Evolutionary conservation across 2,329 filamentous ascomycete species (phyloP).

Genomic region (Fusarium marasasianum): DNA sequence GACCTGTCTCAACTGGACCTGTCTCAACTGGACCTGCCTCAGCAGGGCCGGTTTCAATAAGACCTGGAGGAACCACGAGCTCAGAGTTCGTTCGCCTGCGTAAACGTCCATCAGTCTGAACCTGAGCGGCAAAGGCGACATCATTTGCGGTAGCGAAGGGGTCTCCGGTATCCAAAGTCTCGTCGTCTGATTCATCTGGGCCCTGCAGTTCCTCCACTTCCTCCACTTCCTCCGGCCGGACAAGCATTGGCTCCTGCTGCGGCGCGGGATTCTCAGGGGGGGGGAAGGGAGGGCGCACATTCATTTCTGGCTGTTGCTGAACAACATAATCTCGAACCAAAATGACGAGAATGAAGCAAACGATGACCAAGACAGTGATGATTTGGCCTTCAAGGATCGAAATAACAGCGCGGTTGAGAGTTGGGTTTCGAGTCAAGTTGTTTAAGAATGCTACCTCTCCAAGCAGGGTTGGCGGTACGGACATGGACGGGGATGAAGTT

Average conservation of each 20-base stretch:
- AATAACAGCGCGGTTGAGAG: conserved; percentile 81
- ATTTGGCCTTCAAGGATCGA: conserved; percentile 91
- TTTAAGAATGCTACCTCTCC: conserved; percentile 66
- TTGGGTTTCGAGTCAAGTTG: conserved; percentile 73
- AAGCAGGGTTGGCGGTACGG: conserved; percentile 53
- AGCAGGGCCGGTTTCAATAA: conserved; percentile 13
- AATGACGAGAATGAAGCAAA: conserved; percentile 96
- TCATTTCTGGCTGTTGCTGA: conserved; percentile 93
- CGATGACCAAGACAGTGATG: conserved; percentile 89
- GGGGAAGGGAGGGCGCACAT: conserved; percentile 76
- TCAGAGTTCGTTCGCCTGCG: conserved; percentile 24
- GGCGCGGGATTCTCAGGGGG: conserved; percentile 49
- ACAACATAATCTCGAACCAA: conserved; percentile 97
- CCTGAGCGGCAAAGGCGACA: conserved; percentile 18
- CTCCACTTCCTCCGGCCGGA: conserved; percentile 38
- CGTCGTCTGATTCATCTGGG: conserved; percentile 45
- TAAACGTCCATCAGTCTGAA: conserved; percentile 20
- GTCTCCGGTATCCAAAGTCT: conserved; percentile 45
- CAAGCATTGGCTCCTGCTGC: conserved; percentile 38
- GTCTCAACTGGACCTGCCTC: background rate
- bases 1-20: background rate
- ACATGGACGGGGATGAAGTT: conserved; percentile 16
- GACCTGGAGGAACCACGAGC: conserved; percentile 4
- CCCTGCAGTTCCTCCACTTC: conserved; percentile 33
- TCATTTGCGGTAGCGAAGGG: conserved; percentile 16